These are phyloP conservation scores for Candida albicans DNA, from an alignment of 1,139 yeast genomes.

Conservation along the genomic window DNA sequence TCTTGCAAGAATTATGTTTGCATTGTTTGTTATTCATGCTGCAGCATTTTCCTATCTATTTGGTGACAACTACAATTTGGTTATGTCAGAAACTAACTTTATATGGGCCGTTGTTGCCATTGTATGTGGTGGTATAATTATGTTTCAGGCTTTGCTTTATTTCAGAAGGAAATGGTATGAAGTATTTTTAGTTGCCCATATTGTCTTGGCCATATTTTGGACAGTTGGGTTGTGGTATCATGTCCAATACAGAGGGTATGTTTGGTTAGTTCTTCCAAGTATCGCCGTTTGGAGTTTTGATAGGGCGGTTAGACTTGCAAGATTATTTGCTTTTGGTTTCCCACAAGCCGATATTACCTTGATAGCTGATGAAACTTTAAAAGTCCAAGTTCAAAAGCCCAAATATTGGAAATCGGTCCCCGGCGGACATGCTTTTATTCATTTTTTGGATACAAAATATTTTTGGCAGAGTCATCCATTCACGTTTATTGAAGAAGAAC, in stretches of 20 bases:
- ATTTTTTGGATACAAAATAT: slow-evolving; percentile 37
- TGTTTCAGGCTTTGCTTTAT: slow-evolving; percentile 41
- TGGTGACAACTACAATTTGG: slow-evolving; percentile 3
- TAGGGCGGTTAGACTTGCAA: slow-evolving; percentile 34
- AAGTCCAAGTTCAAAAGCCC: slow-evolving; percentile 42
- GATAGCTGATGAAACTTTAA: slow-evolving; percentile 42
- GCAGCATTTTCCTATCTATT: slow-evolving; percentile 28
- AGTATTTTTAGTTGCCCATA: slow-evolving; percentile 42
- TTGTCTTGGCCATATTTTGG: slow-evolving; percentile 41
- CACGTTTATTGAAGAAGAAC: slow-evolving; percentile 30
- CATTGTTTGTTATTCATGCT: slow-evolving; percentile 43
- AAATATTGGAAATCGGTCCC: slow-evolving; percentile 42
- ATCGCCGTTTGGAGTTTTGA: slow-evolving; percentile 48
- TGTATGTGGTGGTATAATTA: slow-evolving; percentile 33
- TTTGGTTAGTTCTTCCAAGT: slow-evolving; percentile 39
- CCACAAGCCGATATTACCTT: slow-evolving; percentile 50
- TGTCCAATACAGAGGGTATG: slow-evolving; percentile 40
- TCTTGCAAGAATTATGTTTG: slow-evolving; percentile 51
- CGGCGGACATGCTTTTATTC: slow-evolving; percentile 55
- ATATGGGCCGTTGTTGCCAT: slow-evolving; percentile 33
- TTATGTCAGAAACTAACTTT: slow-evolving; percentile 17
- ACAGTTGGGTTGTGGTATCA: slow-evolving; percentile 47
- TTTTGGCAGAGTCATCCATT: slow-evolving; percentile 51
- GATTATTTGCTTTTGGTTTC: slow-evolving; percentile 41
- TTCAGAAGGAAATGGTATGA: slow-evolving; percentile 49